Percentiles rank a stretch among this genome's conserved stretches.
These are phyloP conservation scores for Pseudodiploospora longispora DNA, from an alignment of 2,329 filamentous ascomycete genomes.

Conservation along the genomic window DNA sequence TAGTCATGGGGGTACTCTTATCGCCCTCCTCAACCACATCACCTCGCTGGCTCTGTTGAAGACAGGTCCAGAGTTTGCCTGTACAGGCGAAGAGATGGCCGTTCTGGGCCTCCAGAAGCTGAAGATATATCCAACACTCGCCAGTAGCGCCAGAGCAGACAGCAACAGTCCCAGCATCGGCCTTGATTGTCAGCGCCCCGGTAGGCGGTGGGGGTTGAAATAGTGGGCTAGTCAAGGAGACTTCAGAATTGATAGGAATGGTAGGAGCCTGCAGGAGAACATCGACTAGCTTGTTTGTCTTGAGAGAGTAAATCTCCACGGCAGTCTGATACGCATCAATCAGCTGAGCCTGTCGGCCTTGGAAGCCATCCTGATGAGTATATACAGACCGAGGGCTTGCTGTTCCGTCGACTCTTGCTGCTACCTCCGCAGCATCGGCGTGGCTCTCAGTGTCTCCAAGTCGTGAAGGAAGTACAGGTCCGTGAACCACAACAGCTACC, in stretches of 20 bases:
- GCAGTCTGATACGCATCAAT: constrained; percentile 72
- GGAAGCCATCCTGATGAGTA: constrained; percentile 28
- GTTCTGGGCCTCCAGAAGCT: constrained; percentile 36
- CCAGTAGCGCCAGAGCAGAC: constrained; percentile 77
- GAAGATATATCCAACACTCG: constrained; percentile 72
- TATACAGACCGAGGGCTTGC: constrained; percentile 33
- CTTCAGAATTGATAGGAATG: constrained; percentile 45
- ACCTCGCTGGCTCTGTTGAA: constrained; percentile 54
- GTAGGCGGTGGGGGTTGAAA: constrained; percentile 62
- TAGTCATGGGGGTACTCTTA: constrained; percentile 25
- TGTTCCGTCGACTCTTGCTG: constrained; percentile 33
- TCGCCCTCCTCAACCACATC: constrained; percentile 40
- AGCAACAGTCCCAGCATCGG: constrained; percentile 62
- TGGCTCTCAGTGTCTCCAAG: constrained; percentile 27
- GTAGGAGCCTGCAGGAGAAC: constrained; percentile 66
- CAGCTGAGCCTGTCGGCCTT: constrained; percentile 25
- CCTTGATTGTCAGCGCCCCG: constrained; percentile 66
- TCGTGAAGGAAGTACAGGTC: constrained; percentile 50
- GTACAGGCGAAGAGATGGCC: constrained; percentile 53
- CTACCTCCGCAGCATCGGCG: constrained; percentile 26
- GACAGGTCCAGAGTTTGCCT: constrained; percentile 85
- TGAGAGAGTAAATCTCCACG: constrained; percentile 81
- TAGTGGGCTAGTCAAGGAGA: constrained; percentile 51
- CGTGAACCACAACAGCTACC: constrained; percentile 73
- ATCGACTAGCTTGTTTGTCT: constrained; percentile 61